Evolutionary conservation across 192 early-diverging fungal genomes (phyloP).

Genomic region (Spizellomyces sp.): DNA sequence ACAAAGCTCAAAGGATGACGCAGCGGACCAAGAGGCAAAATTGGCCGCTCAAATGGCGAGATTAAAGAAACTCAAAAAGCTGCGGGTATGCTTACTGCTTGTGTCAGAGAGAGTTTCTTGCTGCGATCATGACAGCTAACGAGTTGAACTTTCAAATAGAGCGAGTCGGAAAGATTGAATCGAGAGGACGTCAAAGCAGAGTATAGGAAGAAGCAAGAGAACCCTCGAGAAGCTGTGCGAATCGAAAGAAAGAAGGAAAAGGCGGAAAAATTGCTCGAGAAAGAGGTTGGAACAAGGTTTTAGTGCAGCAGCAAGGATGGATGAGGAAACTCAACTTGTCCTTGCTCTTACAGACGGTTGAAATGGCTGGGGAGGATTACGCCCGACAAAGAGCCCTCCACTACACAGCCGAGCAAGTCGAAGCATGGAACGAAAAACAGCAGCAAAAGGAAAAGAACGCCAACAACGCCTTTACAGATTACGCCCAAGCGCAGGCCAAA

Average conservation of each 20-base stretch:
- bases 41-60: conserved; percentile 10
- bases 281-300: conserved; percentile 38
- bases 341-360: conserved; percentile 39
- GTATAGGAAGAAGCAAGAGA: conserved; percentile 46
- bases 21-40: background rate
- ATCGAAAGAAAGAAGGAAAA: conserved; percentile 71
- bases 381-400: conserved; percentile 80
- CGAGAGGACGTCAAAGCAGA: conserved; percentile 30
- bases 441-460: conserved; percentile 62
- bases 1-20: too few species aligned
- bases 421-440: conserved; percentile 82
- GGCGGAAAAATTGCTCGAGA: conserved; percentile 69
- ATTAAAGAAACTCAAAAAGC: conserved; percentile 13
- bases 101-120: background rate
- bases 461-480: conserved; percentile 86
- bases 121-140: background rate
- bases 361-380: conserved; percentile 77
- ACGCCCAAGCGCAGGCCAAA: conserved; percentile 79
- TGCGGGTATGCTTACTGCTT: conserved; percentile 13
- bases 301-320: background rate
- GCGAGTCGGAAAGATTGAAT: conserved; percentile 18
- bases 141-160: background rate
- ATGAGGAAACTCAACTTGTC: background rate
- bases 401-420: conserved; percentile 85
- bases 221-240: conserved; percentile 62